Evolutionary conservation across 2,329 filamentous ascomycete species (phyloP), one percentile per base, ranked within the genome.

Genomic region (Ophiostoma sp.): DNA sequence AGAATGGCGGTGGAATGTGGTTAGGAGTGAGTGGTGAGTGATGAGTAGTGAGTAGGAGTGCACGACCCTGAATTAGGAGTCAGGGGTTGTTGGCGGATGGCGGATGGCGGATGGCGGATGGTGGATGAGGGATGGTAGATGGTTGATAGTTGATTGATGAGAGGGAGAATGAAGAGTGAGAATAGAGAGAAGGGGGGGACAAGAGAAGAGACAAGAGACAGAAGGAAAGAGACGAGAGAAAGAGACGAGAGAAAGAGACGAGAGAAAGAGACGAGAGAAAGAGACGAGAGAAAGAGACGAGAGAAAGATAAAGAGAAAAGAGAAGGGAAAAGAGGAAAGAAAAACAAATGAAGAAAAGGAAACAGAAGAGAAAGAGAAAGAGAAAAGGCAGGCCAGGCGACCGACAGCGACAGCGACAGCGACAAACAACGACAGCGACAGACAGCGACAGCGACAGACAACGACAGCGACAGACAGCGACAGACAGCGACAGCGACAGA

Each of bases 1-100:
- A 63, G 60, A 63, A 63, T 63, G 60, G 60, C 60, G 60, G 60
- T 63, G 60, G 60, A 63, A 42, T 42, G 40, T n/a, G n/a, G 60
- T 42, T 9, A 41, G 58, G 27, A 58, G 52, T 38, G 27, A 18
- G 49, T 18, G 16, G 18, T 55, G 27, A 60, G 55, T 60, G 27
- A 2, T 27, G 27, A 58, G 52, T 38, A 58, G 18, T 18, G 11
- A 58, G 52, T 11, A 38, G 27, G 27, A 27, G 27, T 27, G 27
- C 27, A 27, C 55, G 11, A 60, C 27, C 55, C 55, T 60, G 12
- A 27, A 60, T 36, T 38, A 58, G 52, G 27, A 60, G 55, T 40
- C 64, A 65, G 66, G 55, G 52, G 42, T 7, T 44, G 45, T 58
- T 11, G 18, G 60, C n/a, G 14, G 38, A 66, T 66, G 67, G 27